Evolutionary conservation across 2,329 filamentous ascomycete genomes (phyloP), one percentile per base, ranked within the genome.

Genomic region (Coleophoma crateriformis): DNA sequence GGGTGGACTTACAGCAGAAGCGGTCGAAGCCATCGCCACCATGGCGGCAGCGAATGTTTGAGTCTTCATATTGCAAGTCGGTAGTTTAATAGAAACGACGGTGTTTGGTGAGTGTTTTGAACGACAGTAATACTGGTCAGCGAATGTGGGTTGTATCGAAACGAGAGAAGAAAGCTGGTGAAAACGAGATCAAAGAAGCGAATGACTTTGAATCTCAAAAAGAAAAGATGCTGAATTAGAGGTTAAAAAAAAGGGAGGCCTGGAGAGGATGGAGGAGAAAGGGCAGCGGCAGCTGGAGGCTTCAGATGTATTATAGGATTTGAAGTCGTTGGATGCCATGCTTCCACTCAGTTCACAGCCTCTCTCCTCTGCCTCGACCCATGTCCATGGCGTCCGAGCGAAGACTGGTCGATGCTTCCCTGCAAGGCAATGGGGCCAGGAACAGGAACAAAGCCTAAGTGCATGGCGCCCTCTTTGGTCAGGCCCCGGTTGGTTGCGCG

Each of bases 21-120:
- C 63, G 54, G 64, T 67, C 42, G 76, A 63, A 55, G 73, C 71
- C 58, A 73, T 67, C 47, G 73, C 67, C 54, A 78, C 59, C 54
- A 79, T 58, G 56, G 69, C 64, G 33, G 53, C 34, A 40, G 56
- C 45, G 39, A 64, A 58, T 42, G 68, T 63, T 51, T 64, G 55
- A 49, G 55, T 52, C 67, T 67, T 75, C 72, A 71, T 74, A 52
- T 46, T 71, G 66, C 51, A 59, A 46, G 47, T 58, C 58, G 52
- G 19, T 19, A 19, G 19, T 19, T 47, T 47, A 48, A 46, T 20
- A 58, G 42, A 46, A 49, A 50, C 47, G 48, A 41, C 48, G 47
- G 50, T 14, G 45, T 40, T 44, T 45, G 51, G 53, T 43, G 14
- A 38, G 12, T 38, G 7, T n/a, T 45, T 46, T 49, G 32, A 35